A percentile compares a stretch with the other conserved stretches of the same genome.
Evolutionary conservation across 1,139 yeast species (phyloP).

Genomic region (Suhomyces wounanorum): DNA sequence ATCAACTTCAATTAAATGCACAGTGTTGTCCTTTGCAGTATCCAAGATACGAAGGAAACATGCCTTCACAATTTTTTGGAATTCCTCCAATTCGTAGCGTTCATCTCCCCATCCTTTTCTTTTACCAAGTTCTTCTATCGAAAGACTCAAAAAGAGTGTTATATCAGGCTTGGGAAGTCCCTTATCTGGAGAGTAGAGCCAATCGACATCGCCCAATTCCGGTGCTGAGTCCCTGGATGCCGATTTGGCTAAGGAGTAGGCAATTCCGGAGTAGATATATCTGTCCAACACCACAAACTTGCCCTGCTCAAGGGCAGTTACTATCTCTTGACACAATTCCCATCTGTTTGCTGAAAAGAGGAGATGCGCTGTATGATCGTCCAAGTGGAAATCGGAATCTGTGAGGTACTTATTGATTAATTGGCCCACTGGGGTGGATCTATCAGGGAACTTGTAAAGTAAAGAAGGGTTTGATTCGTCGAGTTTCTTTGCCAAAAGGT

Average conservation of each 20-base stretch:
- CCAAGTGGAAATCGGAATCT: slow-evolving; percentile 47
- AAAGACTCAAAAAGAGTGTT: slow-evolving; percentile 73
- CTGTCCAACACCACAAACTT: slow-evolving; percentile 72
- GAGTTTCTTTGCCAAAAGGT: slow-evolving; percentile 43
- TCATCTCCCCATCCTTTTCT: slow-evolving; percentile 92
- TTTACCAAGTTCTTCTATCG: slow-evolving; percentile 44
- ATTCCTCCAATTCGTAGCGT: slow-evolving; percentile 74
- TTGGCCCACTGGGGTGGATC: slow-evolving; percentile 78
- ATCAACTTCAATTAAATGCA: slow-evolving; percentile 61
- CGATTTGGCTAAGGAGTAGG: slow-evolving; percentile 83
- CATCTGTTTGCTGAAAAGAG: slow-evolving; percentile 93
- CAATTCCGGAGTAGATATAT: slow-evolving; percentile 90
- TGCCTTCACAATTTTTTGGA: slow-evolving; percentile 68
- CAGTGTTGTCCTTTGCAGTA: slow-evolving; percentile 31
- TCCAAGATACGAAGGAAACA: slow-evolving; percentile 55
- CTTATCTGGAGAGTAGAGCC: slow-evolving; percentile 81
- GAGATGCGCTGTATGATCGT: slow-evolving; percentile 81
- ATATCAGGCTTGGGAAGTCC: slow-evolving; percentile 90
- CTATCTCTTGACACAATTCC: slow-evolving; percentile 67
- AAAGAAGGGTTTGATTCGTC: slow-evolving; percentile 29
- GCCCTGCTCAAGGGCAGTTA: slow-evolving; percentile 51
- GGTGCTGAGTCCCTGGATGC: slow-evolving; percentile 27
- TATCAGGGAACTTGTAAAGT: slow-evolving; percentile 79
- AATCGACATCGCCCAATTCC: slow-evolving; percentile 52
- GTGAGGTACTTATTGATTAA: slow-evolving; percentile 75